phyloP scores from a whole-genome alignment of 1,284 basidiomycete genomes.

The Pyrrhoderma lamaoense region DNA sequence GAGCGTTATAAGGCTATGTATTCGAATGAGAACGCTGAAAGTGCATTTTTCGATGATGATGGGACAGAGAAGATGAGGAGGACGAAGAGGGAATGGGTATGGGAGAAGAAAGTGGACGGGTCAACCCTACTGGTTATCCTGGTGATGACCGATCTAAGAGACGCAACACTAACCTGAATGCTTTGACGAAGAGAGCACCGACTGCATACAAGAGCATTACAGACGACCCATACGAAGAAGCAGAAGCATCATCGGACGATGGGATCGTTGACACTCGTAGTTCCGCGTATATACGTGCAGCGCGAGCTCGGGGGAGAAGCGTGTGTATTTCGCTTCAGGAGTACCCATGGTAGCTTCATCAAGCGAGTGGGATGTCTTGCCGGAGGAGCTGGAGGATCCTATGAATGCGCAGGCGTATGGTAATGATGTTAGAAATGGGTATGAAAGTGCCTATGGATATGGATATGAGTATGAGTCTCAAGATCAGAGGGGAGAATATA shows the following conservation, averaged over 20 bases:
- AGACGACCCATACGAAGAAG: not conserved
- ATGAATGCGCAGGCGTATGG: not conserved
- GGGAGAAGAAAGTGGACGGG: too few species aligned
- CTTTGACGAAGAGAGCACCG: not conserved
- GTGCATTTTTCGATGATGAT: not conserved
- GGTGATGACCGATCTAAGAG: too few species aligned
- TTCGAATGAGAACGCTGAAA: not conserved
- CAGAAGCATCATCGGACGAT: not conserved
- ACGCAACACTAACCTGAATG: too few species aligned
- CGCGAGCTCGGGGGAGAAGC: constrained; percentile 17
- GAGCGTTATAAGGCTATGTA: constrained; percentile 5
- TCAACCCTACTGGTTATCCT: too few species aligned
- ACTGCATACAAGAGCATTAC: not conserved
- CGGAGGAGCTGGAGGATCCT: not conserved
- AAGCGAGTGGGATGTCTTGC: not conserved
- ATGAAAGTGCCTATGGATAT: not conserved
- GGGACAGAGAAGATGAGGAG: not conserved
- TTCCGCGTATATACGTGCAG: constrained; percentile 14
- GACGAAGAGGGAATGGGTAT: too few species aligned
- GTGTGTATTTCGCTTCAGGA: constrained; percentile 12
- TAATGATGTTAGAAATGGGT: not conserved
- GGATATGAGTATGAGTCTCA: not conserved
- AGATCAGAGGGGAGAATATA: too few species aligned
- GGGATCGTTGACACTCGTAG: constrained; percentile 11
- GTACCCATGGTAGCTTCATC: not conserved